Conservation (phyloP, 306 rosid species). For the Castanea sativa region DNA sequence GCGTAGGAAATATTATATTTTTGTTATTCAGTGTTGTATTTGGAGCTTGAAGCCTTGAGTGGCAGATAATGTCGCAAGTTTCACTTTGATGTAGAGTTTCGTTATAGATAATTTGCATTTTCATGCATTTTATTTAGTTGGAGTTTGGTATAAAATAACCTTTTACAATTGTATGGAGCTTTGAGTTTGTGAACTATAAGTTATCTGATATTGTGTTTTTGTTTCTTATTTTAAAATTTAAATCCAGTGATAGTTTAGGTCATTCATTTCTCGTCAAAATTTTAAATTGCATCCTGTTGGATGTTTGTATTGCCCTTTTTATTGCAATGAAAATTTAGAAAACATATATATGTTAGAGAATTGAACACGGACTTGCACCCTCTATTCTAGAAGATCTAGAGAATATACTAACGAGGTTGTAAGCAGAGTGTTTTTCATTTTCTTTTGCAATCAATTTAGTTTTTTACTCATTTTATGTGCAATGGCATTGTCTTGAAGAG, state of each 20-base stretch:
- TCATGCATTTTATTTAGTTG: not conserved
- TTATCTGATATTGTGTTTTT: not conserved
- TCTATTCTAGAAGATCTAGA: not conserved
- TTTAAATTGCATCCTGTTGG: not conserved
- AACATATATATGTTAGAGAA: not conserved
- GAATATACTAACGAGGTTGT: not conserved
- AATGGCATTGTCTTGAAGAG: too few relatives aligned
- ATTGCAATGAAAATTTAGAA: not conserved
- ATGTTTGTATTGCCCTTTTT: not conserved
- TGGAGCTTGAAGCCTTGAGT: not conserved
- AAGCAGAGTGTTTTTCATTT: not conserved
- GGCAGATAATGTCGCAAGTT: not conserved
- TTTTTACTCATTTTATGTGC: not conserved
- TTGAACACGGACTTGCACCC: not conserved
- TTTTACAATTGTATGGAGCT: not conserved
- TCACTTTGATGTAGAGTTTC: not conserved
- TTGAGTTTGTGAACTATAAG: not conserved
- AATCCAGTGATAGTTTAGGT: not conserved
- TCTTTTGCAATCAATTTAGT: not conserved
- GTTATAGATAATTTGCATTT: not conserved
- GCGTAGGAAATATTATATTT: not conserved
- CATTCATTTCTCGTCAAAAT: not conserved
- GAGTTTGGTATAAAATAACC: not conserved
- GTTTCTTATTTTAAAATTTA: not conserved
- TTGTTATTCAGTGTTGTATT: not conserved